These are phyloP conservation scores for Penicillium corylophilum DNA, from an alignment of 2,329 filamentous ascomycete genomes.

Conservation along the genomic window DNA sequence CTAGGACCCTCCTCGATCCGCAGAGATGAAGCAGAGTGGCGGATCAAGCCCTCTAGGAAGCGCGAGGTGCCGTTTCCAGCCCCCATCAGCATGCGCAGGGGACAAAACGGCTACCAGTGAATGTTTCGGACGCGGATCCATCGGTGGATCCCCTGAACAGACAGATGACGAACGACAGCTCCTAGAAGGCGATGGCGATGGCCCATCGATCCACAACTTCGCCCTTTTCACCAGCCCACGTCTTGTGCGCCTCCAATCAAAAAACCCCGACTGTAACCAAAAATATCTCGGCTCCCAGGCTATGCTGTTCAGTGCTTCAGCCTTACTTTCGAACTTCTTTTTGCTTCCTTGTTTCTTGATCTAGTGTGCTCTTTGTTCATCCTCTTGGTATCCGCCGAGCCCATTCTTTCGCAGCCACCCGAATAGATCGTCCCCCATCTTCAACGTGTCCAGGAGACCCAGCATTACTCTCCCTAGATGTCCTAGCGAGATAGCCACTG, in stretches of 20 bases:
- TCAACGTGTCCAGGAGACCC: conserved; percentile 12
- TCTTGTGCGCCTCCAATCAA: conserved; percentile 22
- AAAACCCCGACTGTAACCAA: conserved; percentile 21
- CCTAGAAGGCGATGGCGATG: conserved; percentile 7
- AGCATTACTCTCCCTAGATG: conserved; percentile 14
- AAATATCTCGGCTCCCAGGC: conserved; percentile 22
- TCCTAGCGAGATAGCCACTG: conserved; percentile 4
- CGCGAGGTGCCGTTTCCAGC: not conserved
- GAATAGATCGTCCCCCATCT: conserved; percentile 3
- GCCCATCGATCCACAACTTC: conserved; percentile 10
- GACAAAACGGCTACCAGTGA: conserved; percentile 2
- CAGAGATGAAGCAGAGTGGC: not conserved
- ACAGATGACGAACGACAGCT: conserved; percentile 20
- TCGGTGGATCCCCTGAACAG: conserved; percentile 13
- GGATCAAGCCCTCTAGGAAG: not conserved
- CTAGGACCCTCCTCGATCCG: not conserved
- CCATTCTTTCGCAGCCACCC: not conserved
- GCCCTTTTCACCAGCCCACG: conserved; percentile 9
- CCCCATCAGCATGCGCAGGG: conserved; percentile 1
- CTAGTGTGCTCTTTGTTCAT: not conserved
- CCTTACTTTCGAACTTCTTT: not conserved
- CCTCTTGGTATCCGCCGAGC: not conserved
- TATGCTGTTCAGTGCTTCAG: conserved; percentile 8
- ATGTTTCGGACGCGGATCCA: conserved; percentile 14
- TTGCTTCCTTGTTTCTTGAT: not conserved